These are phyloP conservation scores for Vigna trinervia DNA, from an alignment of 306 rosid genomes.

Conservation along the genomic window DNA sequence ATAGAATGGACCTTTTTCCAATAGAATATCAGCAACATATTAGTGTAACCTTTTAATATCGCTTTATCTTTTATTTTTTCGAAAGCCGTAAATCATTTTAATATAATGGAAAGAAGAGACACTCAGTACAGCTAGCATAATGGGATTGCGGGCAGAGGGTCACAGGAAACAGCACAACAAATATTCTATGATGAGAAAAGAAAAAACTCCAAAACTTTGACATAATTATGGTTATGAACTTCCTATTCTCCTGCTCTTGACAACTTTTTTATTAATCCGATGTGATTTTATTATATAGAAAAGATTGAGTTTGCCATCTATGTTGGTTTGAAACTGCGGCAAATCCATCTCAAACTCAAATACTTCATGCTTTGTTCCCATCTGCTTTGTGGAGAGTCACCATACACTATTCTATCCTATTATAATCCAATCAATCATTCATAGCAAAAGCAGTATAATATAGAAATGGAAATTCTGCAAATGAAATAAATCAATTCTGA, in stretches of 20 bases:
- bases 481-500: not conserved
- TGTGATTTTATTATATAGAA: no score
- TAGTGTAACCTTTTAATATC: not conserved
- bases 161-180: not conserved
- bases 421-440: slow-evolving; percentile 4
- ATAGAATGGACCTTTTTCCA: not conserved
- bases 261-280: not conserved
- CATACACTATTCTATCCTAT: not conserved
- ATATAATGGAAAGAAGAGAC: not conserved
- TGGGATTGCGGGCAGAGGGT: not conserved
- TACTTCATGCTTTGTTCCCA: not conserved
- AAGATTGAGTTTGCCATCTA: not conserved
- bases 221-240: not conserved
- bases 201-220: not conserved
- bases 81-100: not conserved
- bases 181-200: not conserved
- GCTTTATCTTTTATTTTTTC: not conserved
- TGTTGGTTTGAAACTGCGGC: not conserved
- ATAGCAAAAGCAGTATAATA: not conserved
- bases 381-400: not conserved
- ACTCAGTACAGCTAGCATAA: not conserved
- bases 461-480: not conserved
- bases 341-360: not conserved
- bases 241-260: not conserved
- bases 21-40: not conserved